Base-by-base conservation (phyloP, 768 basidiomycete species). In the Cystobasidium ongulense region DNA sequence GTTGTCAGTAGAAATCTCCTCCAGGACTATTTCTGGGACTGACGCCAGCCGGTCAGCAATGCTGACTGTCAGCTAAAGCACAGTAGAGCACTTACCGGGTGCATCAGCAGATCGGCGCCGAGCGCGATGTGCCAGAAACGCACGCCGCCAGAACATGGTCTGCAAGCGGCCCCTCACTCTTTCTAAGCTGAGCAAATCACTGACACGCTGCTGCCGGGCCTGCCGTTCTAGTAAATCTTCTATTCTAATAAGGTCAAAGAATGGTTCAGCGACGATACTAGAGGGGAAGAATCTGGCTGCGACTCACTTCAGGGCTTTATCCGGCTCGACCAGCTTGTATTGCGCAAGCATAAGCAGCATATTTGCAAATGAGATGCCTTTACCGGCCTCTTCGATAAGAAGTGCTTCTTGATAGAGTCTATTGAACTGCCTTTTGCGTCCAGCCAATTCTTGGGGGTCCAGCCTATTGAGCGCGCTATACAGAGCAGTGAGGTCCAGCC, bases 271-370 rank as follows among this genome's bases (percentile, higher is more conserved):
- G 1, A 5, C 1, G n/a, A 17, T 50, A n/a, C 46, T n/a, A 11
- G 46, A 21, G 4, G 3, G 18, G 36, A 35, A 1, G 38, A 62
- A 54, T 21, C n/a, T 2, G n/a, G 5, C n/a, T 8, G 8, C 8
- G 15, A 86, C 91, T 80, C 80, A 95, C 94, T 88, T 86, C 29
- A 98, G 82, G 17, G 94, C 94, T 35, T 92, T 90, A 31, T 86
- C 86, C 81, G 96, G 92, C 63, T 91, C 86, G 75, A 97, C 92
- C 64, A 98, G 82, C 80, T 91, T 93, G 82, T 97, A 88, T 80
- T 96, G 95, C 0, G 91, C 89, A 46, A 98, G 27, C 54, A 97
- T 82, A 38, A 90, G 80, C 1, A 98, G 85, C 90, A 95, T 95
- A 54, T 87, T 86, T 0, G 88, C 90, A 83, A 97, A 97, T 27